phyloP scores from a whole-genome alignment of 345 rosid species.

The Euphorbia pulcherrima region DNA sequence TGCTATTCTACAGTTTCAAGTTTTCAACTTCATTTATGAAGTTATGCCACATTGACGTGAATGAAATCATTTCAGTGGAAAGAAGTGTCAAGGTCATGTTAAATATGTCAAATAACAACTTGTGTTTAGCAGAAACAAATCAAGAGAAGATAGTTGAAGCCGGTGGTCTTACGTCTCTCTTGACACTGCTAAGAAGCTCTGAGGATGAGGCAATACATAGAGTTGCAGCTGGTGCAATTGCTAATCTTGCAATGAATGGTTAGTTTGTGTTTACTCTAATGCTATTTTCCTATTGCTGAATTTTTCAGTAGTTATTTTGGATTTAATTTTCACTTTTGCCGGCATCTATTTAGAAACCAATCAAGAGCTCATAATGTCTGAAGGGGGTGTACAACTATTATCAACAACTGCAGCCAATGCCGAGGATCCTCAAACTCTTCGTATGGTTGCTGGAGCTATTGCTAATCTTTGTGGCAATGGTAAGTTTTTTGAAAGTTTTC shows the following conservation, averaged over 20 bases:
- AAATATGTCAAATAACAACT: not conserved
- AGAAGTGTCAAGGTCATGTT: not conserved
- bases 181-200: constrained; percentile 74
- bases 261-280: constrained; percentile 1
- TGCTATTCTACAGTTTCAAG: too few relatives aligned
- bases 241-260: constrained; percentile 99
- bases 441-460: constrained; percentile 98
- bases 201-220: constrained; percentile 90
- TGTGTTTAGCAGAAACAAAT: constrained; percentile 91
- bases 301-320: not conserved
- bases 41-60: too few relatives aligned
- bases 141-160: constrained; percentile 98
- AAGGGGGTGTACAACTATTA: constrained; percentile 78
- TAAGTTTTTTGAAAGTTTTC: constrained; percentile 24
- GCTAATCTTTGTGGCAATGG: constrained; percentile 99
- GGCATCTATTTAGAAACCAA: constrained; percentile 63
- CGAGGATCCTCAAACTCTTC: constrained; percentile 92
- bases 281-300: constrained; percentile 1
- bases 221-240: constrained; percentile 99
- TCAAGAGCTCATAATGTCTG: constrained; percentile 92
- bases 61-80: too few relatives aligned
- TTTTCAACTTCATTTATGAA: too few relatives aligned
- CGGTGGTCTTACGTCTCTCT: constrained; percentile 82
- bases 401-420: constrained; percentile 81
- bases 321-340: not conserved